These are phyloP conservation scores for Aspergillus tamarii DNA, from an alignment of 2,329 filamentous ascomycete species.

Conservation along the genomic window DNA sequence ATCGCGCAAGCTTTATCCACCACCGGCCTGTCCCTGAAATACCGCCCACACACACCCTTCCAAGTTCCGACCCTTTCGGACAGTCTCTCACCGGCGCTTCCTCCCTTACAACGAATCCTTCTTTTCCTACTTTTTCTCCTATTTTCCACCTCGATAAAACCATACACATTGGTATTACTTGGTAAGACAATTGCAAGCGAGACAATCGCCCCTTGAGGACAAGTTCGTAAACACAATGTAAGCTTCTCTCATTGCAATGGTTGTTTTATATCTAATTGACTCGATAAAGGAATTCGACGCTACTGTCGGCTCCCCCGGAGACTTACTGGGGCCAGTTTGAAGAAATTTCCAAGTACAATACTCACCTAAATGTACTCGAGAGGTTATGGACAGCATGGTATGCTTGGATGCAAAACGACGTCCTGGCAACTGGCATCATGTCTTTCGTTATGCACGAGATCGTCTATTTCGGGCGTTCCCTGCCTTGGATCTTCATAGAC, in stretches of 20 bases:
- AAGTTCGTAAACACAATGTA: conserved; percentile 23
- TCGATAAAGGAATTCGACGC: conserved; percentile 50
- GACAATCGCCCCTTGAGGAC: background rate
- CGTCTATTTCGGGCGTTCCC: conserved; percentile 87
- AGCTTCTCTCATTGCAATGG: conserved; percentile 7
- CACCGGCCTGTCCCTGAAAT: conserved; percentile 24
- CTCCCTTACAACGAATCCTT: background rate
- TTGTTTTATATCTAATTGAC: background rate
- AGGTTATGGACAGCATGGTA: conserved; percentile 96
- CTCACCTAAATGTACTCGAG: conserved; percentile 84
- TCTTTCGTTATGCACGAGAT: conserved; percentile 93
- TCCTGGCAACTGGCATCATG: conserved; percentile 94
- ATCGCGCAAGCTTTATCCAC: conserved; percentile 17
- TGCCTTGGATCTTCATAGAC: conserved; percentile 95
- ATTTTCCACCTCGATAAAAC: background rate
- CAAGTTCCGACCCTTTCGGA: background rate
- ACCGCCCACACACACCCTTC: conserved; percentile 13
- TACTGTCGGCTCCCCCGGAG: conserved; percentile 48
- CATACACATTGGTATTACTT: background rate
- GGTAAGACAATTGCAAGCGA: background rate
- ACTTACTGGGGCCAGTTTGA: conserved; percentile 70
- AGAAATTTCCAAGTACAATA: conserved; percentile 71
- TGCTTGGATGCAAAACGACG: conserved; percentile 96
- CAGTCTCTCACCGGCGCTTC: background rate
- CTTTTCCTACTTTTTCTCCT: background rate